Base-by-base conservation (phyloP, 2,329 filamentous ascomycete species). In the Epicoccum sorghinum region DNA sequence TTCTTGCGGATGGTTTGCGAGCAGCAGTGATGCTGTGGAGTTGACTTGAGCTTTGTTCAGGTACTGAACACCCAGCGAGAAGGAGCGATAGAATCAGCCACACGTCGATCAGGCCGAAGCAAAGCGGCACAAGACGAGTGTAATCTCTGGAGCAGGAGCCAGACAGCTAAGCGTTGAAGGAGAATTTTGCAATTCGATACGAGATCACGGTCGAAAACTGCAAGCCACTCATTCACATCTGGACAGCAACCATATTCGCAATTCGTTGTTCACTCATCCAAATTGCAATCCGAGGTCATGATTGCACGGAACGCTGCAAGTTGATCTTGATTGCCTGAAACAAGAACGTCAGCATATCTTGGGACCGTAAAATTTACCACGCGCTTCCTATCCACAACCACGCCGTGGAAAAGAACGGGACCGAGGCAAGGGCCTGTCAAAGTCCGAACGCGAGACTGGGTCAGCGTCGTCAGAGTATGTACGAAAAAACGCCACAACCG, bases 61-160 rank as follows among this genome's bases (percentile, higher is more conserved):
- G 27, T 29, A 9, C 27, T 29, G 27, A 7, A 18, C 18, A 18
- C 27, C 6, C 27, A 29, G 27, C 27, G 32, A 50, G 32, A 46
- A 50, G 41, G 41, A 25, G 52, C 46, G 52, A 42, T 29, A 38
- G 23, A 41, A 32, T 27, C 10, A 7, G 13, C 24, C 22, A n/a
- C 38, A 18, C 22, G 35, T 40, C 37, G 37, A 27, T 33, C 41
- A 13, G 14, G 8, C 22, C 7, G 38, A 40, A 36, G 18, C 7
- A 32, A 40, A 36, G 18, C 33, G 23, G 14, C 39, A 30, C 12
- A 24, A 22, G 27, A n/a, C 40, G 35, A 22, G 18, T 6, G 12
- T 13, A 12, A 29, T n/a, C 39, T 32, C n/a, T 29, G 25, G 32
- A 35, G 6, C 27, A 29, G 9, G 27, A 29, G 27, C 13, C 22